A percentile compares a stretch with the other conserved stretches of the same genome.
These are phyloP conservation scores for Marasmius sp. DNA, from an alignment of 1,284 basidiomycete species.

Conservation along the genomic window DNA sequence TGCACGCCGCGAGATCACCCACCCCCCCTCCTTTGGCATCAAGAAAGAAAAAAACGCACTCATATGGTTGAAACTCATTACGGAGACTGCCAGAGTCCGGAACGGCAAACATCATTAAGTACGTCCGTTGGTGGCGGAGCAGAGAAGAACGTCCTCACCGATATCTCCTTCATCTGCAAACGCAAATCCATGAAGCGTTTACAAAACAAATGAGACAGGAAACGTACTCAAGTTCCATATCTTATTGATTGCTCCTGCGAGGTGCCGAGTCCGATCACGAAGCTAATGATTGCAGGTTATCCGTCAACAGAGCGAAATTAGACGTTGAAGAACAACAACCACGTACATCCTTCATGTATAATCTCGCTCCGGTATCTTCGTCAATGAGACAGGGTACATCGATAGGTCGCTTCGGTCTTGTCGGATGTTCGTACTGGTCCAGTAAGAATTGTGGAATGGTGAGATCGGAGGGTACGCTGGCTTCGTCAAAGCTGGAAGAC, in stretches of 20 bases:
- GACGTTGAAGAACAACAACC: not conserved
- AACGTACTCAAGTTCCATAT: conserved; percentile 18
- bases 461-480: conserved; percentile 14
- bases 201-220: not conserved
- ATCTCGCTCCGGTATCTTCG: conserved; percentile 16
- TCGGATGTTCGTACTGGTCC: conserved; percentile 16
- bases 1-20: not conserved
- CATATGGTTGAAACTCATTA: conserved; percentile 23
- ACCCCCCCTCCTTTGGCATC: not conserved
- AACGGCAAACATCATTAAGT: conserved; percentile 9
- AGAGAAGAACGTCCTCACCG: conserved; percentile 11
- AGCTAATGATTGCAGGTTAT: conserved; percentile 11
- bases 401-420: conserved; percentile 15
- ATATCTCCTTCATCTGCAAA: conserved; percentile 18
- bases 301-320: not conserved
- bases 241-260: conserved; percentile 17
- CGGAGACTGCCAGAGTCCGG: conserved; percentile 1
- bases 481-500: conserved; percentile 3
- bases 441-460: conserved; percentile 22
- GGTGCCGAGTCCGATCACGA: conserved; percentile 11
- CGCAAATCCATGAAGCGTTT: not conserved
- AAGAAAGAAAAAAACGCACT: conserved; percentile 14
- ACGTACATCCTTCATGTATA: conserved; percentile 20
- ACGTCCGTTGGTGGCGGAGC: not conserved
- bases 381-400: conserved; percentile 22